Percentiles rank a stretch among this genome's conserved stretches.
Evolutionary conservation across 495 filamentous ascomycete genomes (phyloP).

Genomic region (Beverwykella pulmonaria): DNA sequence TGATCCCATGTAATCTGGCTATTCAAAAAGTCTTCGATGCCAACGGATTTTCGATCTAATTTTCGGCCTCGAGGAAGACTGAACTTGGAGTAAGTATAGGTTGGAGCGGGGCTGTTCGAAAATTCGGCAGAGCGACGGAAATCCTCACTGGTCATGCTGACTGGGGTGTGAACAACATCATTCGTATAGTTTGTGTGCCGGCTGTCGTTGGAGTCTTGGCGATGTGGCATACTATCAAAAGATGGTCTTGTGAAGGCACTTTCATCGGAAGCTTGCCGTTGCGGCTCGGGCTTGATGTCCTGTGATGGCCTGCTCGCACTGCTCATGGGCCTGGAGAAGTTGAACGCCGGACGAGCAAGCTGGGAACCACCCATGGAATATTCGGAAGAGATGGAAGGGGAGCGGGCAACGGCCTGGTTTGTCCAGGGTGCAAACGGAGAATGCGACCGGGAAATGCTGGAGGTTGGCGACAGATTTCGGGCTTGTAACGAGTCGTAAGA

Average conservation of each 20-base stretch:
- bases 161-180: conserved; percentile 63
- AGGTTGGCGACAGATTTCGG: conserved; percentile 47
- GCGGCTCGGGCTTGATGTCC: conserved; percentile 57
- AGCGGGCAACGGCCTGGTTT: conserved; percentile 60
- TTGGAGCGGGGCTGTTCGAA: conserved; percentile 56
- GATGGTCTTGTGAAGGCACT: conserved; percentile 58
- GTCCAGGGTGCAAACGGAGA: conserved; percentile 66
- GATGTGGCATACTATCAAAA: conserved; percentile 42
- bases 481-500: conserved; percentile 39
- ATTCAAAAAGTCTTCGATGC: conserved; percentile 64
- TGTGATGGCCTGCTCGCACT: conserved; percentile 53
- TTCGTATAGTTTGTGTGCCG: conserved; percentile 54
- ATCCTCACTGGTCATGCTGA: conserved; percentile 65
- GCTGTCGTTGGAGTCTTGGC: conserved; percentile 49
- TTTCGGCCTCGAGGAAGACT: conserved; percentile 77
- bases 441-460: conserved; percentile 59
- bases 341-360: conserved; percentile 75
- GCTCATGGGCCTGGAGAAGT: conserved; percentile 90
- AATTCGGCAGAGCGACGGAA: conserved; percentile 52
- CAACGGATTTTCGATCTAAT: conserved; percentile 66
- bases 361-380: conserved; percentile 62
- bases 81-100: conserved; percentile 84
- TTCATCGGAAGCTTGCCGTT: conserved; percentile 61
- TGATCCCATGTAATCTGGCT: conserved; percentile 65
- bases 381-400: conserved; percentile 82